phyloP scores from a whole-genome alignment of 1,139 yeast species.

The Wickerhamomyces sp. region DNA sequence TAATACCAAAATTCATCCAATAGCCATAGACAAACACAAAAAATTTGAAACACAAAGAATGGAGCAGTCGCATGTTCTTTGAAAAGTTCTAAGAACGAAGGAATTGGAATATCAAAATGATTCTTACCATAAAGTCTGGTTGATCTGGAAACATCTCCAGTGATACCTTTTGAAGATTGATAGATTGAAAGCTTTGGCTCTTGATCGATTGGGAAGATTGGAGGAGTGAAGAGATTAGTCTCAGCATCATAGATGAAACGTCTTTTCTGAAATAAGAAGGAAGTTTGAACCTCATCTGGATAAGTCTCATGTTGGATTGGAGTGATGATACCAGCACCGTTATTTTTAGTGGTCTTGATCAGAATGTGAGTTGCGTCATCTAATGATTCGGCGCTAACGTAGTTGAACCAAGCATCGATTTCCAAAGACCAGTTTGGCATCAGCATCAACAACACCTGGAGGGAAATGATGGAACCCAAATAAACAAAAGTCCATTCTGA shows the following conservation, averaged over 20 bases:
- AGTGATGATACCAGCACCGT: slow-evolving; percentile 82
- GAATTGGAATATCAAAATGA: slow-evolving; percentile 90
- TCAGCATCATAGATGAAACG: slow-evolving; percentile 68
- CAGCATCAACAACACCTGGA: slow-evolving; percentile 75
- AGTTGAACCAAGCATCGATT: slow-evolving; percentile 69
- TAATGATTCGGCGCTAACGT: slow-evolving; percentile 44
- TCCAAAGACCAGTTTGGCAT: slow-evolving; percentile 95
- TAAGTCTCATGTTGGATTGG: slow-evolving; percentile 51
- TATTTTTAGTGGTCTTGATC: slow-evolving; percentile 78
- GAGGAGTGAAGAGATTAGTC: slow-evolving; percentile 64
- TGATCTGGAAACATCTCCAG: slow-evolving; percentile 50
- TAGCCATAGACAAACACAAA: slow-evolving; percentile 93
- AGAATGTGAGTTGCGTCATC: slow-evolving; percentile 66
- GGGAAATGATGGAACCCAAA: slow-evolving; percentile 63
- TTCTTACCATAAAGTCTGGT: slow-evolving; percentile 74
- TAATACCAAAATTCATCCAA: slow-evolving; percentile 98
- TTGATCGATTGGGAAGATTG: slow-evolving; percentile 69
- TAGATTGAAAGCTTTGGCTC: slow-evolving; percentile 52
- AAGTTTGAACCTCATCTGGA: slow-evolving; percentile 60
- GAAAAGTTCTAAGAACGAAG: slow-evolving; percentile 84
- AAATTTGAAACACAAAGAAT: slow-evolving; percentile 91
- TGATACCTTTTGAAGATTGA: slow-evolving; percentile 60
- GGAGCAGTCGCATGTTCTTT: slow-evolving; percentile 99
- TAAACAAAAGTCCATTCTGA: slow-evolving; percentile 81
- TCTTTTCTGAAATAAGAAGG: slow-evolving; percentile 88